Evolutionary conservation across 352 stramenopile genomes (phyloP).

Genomic region (Phytophthora vignae): DNA sequence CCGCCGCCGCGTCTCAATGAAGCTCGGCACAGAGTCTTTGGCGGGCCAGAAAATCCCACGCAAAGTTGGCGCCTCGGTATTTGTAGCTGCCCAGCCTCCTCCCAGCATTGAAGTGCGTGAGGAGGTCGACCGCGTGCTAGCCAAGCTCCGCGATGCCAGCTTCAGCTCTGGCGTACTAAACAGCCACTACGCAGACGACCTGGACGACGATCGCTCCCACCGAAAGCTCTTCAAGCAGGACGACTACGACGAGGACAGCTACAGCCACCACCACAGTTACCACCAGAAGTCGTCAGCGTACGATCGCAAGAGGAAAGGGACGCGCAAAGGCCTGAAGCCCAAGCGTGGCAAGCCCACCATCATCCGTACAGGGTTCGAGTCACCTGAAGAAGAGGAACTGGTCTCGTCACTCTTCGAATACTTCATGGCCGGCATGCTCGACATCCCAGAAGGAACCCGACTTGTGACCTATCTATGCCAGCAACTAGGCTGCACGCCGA

Average conservation of each 20-base stretch:
- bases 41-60: slow-evolving; percentile 65
- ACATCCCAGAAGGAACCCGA: slow-evolving; percentile 59
- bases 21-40: slow-evolving; percentile 72
- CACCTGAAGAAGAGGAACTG: slow-evolving; percentile 67
- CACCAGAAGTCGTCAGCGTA: slow-evolving; percentile 5
- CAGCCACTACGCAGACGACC: slow-evolving; percentile 18
- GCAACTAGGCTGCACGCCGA: slow-evolving; percentile 59
- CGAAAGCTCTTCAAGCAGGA: slow-evolving; percentile 23
- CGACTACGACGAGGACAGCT: slow-evolving; percentile 16
- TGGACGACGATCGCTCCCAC: slow-evolving; percentile 2
- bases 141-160: slow-evolving; percentile 46
- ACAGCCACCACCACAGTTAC: neutral
- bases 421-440: slow-evolving; percentile 66
- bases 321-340: slow-evolving; percentile 8
- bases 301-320: slow-evolving; percentile 27
- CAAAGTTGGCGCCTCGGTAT: slow-evolving; percentile 74
- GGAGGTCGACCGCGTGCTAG: slow-evolving; percentile 46
- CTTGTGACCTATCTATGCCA: slow-evolving; percentile 69
- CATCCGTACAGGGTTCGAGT: slow-evolving; percentile 81
- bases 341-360: slow-evolving; percentile 65
- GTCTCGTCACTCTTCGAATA: slow-evolving; percentile 67
- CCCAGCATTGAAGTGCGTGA: slow-evolving; percentile 40
- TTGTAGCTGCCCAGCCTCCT: slow-evolving; percentile 50
- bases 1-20: slow-evolving; percentile 72
- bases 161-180: slow-evolving; percentile 34